Conservation (phyloP, 805 yeast genomes). For the Starmerella riodocensis region DNA sequence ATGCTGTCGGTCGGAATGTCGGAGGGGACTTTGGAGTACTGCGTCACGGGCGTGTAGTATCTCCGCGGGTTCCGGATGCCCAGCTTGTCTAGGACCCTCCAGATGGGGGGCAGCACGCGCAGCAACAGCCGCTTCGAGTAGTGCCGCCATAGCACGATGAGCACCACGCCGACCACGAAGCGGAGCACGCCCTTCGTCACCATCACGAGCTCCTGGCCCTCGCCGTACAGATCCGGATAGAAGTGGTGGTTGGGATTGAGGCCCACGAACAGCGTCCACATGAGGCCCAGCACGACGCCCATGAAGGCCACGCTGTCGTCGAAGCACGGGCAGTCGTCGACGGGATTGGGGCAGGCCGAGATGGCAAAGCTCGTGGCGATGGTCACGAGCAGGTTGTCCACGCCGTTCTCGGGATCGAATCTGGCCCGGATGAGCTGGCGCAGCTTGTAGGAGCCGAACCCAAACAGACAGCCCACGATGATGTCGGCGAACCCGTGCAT, state of each 20-base stretch:
- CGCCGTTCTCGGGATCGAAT: background rate
- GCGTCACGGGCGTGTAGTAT: slow-evolving; percentile 29
- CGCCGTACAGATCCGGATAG: background rate
- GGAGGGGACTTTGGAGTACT: slow-evolving; percentile 26
- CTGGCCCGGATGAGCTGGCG: slow-evolving; percentile 35
- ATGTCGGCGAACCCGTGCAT: slow-evolving; percentile 92
- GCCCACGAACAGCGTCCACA: slow-evolving; percentile 26
- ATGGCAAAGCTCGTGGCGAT: slow-evolving; percentile 4
- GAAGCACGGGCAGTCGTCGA: slow-evolving; percentile 90
- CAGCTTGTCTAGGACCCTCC: slow-evolving; percentile 30
- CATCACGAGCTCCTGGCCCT: slow-evolving; percentile 14
- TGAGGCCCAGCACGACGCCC: slow-evolving; percentile 58
- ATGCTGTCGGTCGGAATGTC: slow-evolving; percentile 21
- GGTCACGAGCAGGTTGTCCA: slow-evolving; percentile 6
- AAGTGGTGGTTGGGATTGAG: background rate
- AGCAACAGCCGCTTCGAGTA: slow-evolving; percentile 55
- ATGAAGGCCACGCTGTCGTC: slow-evolving; percentile 87
- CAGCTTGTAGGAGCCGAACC: slow-evolving; percentile 35
- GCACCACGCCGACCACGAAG: slow-evolving; percentile 44
- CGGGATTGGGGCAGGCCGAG: slow-evolving; percentile 45
- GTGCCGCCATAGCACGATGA: slow-evolving; percentile 62
- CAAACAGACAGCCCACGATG: slow-evolving; percentile 49
- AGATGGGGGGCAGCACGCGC: slow-evolving; percentile 46
- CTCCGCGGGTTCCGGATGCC: slow-evolving; percentile 32
- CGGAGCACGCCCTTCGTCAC: slow-evolving; percentile 29